Base-by-base conservation (phyloP, 2,329 filamentous ascomycete species). In the Colletotrichum chrysophilum region DNA sequence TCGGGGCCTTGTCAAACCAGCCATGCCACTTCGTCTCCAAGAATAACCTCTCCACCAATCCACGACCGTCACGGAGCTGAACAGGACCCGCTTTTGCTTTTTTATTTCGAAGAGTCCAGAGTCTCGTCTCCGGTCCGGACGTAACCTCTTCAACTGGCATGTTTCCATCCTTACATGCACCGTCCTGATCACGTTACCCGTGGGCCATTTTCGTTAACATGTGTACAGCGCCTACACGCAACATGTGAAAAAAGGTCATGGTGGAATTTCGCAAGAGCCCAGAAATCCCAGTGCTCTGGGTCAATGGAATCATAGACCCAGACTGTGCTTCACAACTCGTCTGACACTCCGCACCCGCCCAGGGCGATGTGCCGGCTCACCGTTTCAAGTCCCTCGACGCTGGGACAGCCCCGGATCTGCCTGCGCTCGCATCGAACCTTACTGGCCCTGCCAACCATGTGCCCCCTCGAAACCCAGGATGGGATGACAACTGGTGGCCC, bases 11-110 rank as follows among this genome's bases (percentile, higher is more conserved):
- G 34, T 14, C 24, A 52, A 32, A 67, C 24, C 43, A 67, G 21
- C 43, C 43, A 67, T 67, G 65, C 62, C 34, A 38, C 14, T 28
- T 28, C 21, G n/a, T 34, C 55, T 60, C 61, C 28, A 60, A 61
- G 32, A 74, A 70, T 70, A 74, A 24, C 68, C 56, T 67, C 38
- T 64, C 64, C 43, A 60, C 73, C 70, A 75, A 73, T 75, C 70
- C 64, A 21, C 26, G 24, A 18, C 32, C 58, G 55, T 68, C 43
- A 28, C 34, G 6, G 26, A 64, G 56, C 65, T 73, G 61, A 58
- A 48, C 16, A 2, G 10, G 70, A 32, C 21, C 74, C 74, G 61
- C 70, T 69, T 60, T 70, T 62, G 34, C 43, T 52, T 21, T 21
- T 65, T 26, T 55, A 64, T 73, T 73, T 73, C 73, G 69, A 62